A percentile compares a stretch with the other conserved stretches of the same genome.
Conservation (phyloP, 495 filamentous ascomycete species). For the Penicillium coffeae region DNA sequence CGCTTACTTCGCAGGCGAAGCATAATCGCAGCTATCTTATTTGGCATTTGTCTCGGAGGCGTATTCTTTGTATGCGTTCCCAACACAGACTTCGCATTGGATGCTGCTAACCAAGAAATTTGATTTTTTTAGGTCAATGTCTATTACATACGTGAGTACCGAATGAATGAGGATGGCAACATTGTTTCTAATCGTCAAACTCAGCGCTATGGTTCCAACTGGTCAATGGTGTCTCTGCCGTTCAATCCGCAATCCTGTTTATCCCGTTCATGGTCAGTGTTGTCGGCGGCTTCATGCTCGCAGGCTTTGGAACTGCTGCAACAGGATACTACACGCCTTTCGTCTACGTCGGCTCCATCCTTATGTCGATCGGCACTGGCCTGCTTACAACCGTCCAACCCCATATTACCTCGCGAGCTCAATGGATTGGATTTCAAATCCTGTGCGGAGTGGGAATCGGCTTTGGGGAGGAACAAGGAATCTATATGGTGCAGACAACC, state of each 20-base stretch:
- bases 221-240: conserved; percentile 2
- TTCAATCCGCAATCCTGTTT: conserved; percentile 2
- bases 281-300: conserved; percentile 1
- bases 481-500: conserved; percentile 1
- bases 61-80: conserved; percentile 1
- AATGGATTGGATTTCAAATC: conserved; percentile 2
- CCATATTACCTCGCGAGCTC: background rate
- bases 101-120: background rate
- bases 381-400: background rate
- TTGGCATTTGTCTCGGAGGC: conserved; percentile 3
- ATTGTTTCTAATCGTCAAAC: background rate
- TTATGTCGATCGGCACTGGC: background rate
- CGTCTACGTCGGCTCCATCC: background rate
- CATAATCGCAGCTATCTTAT: background rate
- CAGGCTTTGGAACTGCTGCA: background rate
- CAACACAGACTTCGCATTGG: background rate
- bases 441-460: conserved; percentile 1
- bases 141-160: background rate
- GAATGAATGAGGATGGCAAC: background rate
- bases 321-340: conserved; percentile 7
- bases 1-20: conserved; percentile 3
- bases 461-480: background rate
- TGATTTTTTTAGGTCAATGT: background rate
- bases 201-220: conserved; percentile 8
- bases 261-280: conserved; percentile 4